phyloP scores from a whole-genome alignment of 2,329 filamentous ascomycete genomes.

The Venturia asperata region DNA sequence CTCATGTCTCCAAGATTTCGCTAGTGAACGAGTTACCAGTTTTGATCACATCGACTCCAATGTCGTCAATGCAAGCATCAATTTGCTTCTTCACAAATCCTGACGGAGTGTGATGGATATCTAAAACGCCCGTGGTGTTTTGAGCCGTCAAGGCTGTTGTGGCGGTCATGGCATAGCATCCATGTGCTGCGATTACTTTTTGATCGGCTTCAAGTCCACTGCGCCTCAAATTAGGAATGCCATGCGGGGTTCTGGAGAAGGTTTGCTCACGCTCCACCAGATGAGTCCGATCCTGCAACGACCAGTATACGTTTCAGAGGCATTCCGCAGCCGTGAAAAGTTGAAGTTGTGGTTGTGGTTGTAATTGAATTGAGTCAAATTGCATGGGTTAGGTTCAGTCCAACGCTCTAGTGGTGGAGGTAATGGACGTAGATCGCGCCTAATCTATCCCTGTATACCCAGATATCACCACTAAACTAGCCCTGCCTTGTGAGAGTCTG shows the following conservation, averaged over 20 bases:
- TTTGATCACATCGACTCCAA: conserved; percentile 85
- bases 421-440: neutral
- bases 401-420: neutral
- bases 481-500: neutral
- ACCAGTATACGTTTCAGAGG: conserved; percentile 54
- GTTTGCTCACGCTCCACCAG: conserved; percentile 70
- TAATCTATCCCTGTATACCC: neutral
- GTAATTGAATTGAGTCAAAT: neutral
- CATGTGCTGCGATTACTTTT: conserved; percentile 85
- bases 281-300: conserved; percentile 84
- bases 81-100: conserved; percentile 79
- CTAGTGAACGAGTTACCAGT: conserved; percentile 52
- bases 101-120: conserved; percentile 71
- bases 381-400: neutral
- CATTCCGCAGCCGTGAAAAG: neutral
- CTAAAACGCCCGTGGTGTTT: conserved; percentile 74
- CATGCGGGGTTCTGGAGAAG: conserved; percentile 24
- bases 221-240: conserved; percentile 12
- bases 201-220: conserved; percentile 95
- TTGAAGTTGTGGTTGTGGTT: neutral
- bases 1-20: neutral
- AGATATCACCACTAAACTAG: neutral
- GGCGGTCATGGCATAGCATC: conserved; percentile 92
- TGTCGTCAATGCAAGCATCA: conserved; percentile 73
- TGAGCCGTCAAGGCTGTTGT: conserved; percentile 95